Conservation (phyloP, 2,329 filamentous ascomycete genomes). For the Plectosphaerella cucumerina region DNA sequence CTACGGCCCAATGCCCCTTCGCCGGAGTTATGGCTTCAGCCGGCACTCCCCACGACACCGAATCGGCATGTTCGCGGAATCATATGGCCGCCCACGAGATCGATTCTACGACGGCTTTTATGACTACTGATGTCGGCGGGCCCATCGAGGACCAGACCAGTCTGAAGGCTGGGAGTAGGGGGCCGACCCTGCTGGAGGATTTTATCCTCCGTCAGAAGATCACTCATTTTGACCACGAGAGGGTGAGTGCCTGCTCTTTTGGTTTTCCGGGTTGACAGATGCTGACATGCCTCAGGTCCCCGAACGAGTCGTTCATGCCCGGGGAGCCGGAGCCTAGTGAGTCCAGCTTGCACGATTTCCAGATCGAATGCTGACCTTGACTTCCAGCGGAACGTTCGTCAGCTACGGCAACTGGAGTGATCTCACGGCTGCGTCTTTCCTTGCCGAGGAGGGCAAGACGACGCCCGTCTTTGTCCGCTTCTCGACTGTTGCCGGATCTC, state of each 20-base stretch:
- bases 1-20: constrained; percentile 26
- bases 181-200: constrained; percentile 66
- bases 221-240: constrained; percentile 66
- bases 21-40: constrained; percentile 20
- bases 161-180: constrained; percentile 60
- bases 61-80: constrained; percentile 19
- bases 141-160: constrained; percentile 65
- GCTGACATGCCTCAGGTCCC: constrained; percentile 37
- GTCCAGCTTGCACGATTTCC: neutral
- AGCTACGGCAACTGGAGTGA: constrained; percentile 64
- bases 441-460: constrained; percentile 52
- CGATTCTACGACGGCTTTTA: constrained; percentile 45
- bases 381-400: constrained; percentile 56
- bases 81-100: constrained; percentile 33
- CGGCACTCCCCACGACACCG: constrained; percentile 2
- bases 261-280: neutral
- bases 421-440: constrained; percentile 64
- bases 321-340: constrained; percentile 60
- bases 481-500: constrained; percentile 67
- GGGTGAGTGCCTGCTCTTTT: constrained; percentile 46
- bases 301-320: constrained; percentile 65
- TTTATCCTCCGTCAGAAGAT: constrained; percentile 72
- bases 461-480: constrained; percentile 64
- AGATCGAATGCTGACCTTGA: neutral
- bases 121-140: constrained; percentile 65